Evolutionary conservation across 1,284 basidiomycete species (phyloP).

Genomic region (Boletus holoroseus): DNA sequence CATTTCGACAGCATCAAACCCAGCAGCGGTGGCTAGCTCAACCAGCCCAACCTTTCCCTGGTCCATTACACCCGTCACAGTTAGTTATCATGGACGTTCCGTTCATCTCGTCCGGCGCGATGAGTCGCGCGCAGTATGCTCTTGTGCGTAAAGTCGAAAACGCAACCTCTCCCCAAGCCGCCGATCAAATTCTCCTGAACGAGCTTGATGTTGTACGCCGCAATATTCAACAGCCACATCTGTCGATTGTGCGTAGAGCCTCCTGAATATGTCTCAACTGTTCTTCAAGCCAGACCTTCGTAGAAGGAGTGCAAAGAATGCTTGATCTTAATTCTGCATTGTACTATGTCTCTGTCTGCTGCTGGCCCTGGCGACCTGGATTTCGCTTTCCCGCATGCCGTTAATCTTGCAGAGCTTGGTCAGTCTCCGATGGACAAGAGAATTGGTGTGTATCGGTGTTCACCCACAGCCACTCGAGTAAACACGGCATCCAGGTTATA

Average conservation of each 20-base stretch:
- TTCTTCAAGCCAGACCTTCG: conserved; percentile 12
- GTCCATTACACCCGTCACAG: background rate
- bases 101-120: conserved; percentile 68
- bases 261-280: background rate
- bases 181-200: conserved; percentile 51
- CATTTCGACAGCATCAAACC: conserved; percentile 10
- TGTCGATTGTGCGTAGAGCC: conserved; percentile 46
- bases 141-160: conserved; percentile 66
- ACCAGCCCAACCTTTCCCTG: background rate
- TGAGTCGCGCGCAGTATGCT: conserved; percentile 65
- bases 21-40: background rate
- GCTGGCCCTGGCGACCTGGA: conserved; percentile 43
- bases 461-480: background rate
- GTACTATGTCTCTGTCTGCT: conserved; percentile 47
- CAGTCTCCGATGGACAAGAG: conserved; percentile 56
- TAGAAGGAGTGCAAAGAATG: conserved; percentile 57
- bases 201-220: conserved; percentile 55
- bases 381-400: conserved; percentile 65
- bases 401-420: conserved; percentile 67
- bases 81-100: conserved; percentile 57
- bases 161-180: conserved; percentile 46
- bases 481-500: conserved; percentile 49
- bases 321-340: conserved; percentile 65
- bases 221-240: conserved; percentile 43
- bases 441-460: conserved; percentile 46